A percentile compares a stretch with the other conserved stretches of the same genome.
Evolutionary conservation across 73 alveolate genomes (phyloP).

Genomic region (Paramecium sexaurelia): DNA sequence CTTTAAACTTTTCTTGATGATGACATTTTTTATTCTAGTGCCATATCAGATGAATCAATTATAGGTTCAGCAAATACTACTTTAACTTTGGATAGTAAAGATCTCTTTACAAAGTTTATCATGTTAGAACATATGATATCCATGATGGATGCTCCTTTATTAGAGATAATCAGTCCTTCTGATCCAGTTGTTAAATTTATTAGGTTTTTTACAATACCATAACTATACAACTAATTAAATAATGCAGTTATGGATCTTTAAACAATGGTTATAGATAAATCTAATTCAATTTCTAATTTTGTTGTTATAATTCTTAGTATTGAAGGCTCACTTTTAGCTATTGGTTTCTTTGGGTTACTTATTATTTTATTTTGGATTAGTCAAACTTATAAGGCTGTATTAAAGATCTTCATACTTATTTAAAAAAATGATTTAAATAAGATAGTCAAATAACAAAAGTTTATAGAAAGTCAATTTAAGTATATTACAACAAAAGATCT

Average conservation of each 20-base stretch:
- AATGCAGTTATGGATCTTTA: background rate
- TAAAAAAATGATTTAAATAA: conserved; percentile 40
- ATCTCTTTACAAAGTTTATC: conserved; percentile 1
- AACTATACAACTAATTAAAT: background rate
- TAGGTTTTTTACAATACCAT: conserved; percentile 19
- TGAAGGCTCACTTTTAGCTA: background rate
- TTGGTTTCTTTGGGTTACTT: conserved; percentile 32
- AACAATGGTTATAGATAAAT: background rate
- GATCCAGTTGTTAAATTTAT: conserved; percentile 45
- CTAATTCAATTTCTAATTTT: background rate
- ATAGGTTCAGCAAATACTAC: background rate
- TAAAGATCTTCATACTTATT: background rate
- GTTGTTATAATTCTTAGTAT: background rate
- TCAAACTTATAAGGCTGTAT: conserved; percentile 43
- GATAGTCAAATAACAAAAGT: background rate
- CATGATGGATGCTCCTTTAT: background rate
- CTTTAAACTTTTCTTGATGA: conserved; percentile 16
- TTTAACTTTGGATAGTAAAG: conserved; percentile 8
- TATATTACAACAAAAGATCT: background rate
- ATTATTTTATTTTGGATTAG: conserved; percentile 44
- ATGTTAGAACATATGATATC: conserved; percentile 22
- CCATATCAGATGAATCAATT: background rate
- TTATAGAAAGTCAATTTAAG: conserved; percentile 21
- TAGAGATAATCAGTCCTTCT: background rate
- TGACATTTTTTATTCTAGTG: background rate